Evolutionary conservation across 768 basidiomycete species (phyloP), one percentile per base, ranked within the genome.

Genomic region (Agaricus sinodeliciosus): DNA sequence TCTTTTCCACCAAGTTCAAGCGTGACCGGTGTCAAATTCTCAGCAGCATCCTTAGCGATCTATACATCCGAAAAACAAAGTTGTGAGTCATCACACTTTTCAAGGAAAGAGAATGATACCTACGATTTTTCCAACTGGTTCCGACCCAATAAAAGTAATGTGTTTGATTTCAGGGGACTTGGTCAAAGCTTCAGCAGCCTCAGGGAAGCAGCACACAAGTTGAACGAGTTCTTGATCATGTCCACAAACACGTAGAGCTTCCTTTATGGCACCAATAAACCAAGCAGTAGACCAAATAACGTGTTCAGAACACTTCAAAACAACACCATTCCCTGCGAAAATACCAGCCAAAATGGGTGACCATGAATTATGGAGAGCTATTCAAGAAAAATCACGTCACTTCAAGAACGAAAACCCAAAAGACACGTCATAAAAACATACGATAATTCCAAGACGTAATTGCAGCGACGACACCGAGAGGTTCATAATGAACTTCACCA

Each of bases 381-480:
- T 18, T 43, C 6, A 19, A 3, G n/a, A 15, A 34, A 45, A 39
- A 54, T 26, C 39, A 41, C 36, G 49, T 19, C 7, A 25, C n/a
- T 50, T 22, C 39, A 9, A 57, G 16, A 52, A 43, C 44, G 16
- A 43, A 16, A 26, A 19, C 35, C 15, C 15, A 51, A 25, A 22
- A 40, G 22, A 39, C 43, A 37, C 22, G 36, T 45, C 28, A 28
- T 41, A 22, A 4, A 13, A 9, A 65, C 67, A 28, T 62, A 93
- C 91, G 90, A 65, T 94, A 94, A 60, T 93, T 94, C 91, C 94
- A 97, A 0, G 92, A 94, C 3, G 97, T 93, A 54, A 95, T 86
- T 2, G 84, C 96, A 42, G 89, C 85, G 12, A 96, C 90, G 0
- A 95, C 89, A 22, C 96, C 96, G 18, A 93, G 77, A 16, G 95